phyloP scores from a whole-genome alignment of 2,329 filamentous ascomycete species.

The Pseudocercospora vitis region DNA sequence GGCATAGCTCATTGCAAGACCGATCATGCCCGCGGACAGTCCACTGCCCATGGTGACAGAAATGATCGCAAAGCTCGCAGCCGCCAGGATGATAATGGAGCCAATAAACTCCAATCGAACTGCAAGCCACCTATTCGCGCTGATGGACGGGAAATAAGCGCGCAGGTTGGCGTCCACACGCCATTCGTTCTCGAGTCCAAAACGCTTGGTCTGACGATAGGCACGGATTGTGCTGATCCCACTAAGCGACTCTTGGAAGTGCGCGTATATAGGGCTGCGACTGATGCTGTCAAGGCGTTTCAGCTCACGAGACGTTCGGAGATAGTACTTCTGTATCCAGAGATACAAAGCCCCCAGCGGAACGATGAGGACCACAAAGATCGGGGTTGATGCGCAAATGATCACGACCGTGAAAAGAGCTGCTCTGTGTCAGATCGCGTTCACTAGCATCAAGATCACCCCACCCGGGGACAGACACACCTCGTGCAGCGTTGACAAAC shows the following conservation, averaged over 20 bases:
- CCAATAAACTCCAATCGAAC: conserved; percentile 94
- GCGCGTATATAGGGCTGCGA: conserved; percentile 93
- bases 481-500: conserved; percentile 52
- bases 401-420: conserved; percentile 78
- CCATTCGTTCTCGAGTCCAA: conserved; percentile 94
- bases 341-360: conserved; percentile 80
- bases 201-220: conserved; percentile 83
- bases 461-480: conserved; percentile 40
- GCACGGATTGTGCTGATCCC: conserved; percentile 94
- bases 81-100: conserved; percentile 84
- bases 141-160: conserved; percentile 95
- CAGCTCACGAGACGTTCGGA: conserved; percentile 91
- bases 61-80: conserved; percentile 78
- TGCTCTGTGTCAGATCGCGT: conserved; percentile 30
- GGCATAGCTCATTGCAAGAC: conserved; percentile 94
- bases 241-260: conserved; percentile 95
- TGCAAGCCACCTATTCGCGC: conserved; percentile 85
- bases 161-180: conserved; percentile 91
- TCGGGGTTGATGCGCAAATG: conserved; percentile 77
- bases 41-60: conserved; percentile 68
- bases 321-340: conserved; percentile 94
- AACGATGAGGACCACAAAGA: conserved; percentile 76
- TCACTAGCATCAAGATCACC: conserved; percentile 9
- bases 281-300: conserved; percentile 95
- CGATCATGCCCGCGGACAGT: conserved; percentile 73